Evolutionary conservation across 2,329 filamentous ascomycete genomes (phyloP).

Genomic region (Ceratocystis lukuohia): DNA sequence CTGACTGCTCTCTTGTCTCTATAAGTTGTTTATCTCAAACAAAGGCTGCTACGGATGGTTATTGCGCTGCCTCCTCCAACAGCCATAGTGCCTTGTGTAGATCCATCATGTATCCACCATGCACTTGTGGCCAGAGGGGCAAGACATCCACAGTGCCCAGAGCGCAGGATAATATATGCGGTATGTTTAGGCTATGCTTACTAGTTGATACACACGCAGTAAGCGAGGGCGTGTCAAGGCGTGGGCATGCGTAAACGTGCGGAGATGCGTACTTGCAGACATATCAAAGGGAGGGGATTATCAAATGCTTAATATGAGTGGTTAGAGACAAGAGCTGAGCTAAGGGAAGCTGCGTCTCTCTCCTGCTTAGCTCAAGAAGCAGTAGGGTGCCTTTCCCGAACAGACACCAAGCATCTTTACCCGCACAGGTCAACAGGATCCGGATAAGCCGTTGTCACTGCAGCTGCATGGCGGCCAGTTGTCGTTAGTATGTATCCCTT

Average conservation of each 20-base stretch:
- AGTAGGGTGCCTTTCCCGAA: background rate
- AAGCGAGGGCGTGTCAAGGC: background rate
- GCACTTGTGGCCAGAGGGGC: background rate
- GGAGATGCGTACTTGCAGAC: no score
- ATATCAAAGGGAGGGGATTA: background rate
- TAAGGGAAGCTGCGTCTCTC: background rate
- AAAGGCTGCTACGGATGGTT: background rate
- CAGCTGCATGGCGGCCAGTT: background rate
- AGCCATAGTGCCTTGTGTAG: background rate
- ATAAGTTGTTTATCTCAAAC: slow-evolving; percentile 1
- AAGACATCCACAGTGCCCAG: background rate
- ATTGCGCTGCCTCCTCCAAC: background rate
- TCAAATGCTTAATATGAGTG: no score
- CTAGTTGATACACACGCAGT: background rate
- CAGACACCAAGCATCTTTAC: background rate
- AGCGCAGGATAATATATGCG: background rate
- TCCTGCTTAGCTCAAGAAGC: background rate
- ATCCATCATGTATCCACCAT: background rate
- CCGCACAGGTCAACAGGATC: background rate
- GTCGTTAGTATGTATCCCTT: background rate
- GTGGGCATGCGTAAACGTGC: no score
- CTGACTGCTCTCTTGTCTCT: background rate
- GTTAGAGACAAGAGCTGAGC: background rate
- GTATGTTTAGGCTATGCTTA: slow-evolving; percentile 4
- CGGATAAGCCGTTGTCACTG: background rate